Percentiles rank a stretch among this genome's conserved stretches.
These are phyloP conservation scores for Plasmopara muralis DNA, from an alignment of 352 stramenopile species.

Conservation along the genomic window DNA sequence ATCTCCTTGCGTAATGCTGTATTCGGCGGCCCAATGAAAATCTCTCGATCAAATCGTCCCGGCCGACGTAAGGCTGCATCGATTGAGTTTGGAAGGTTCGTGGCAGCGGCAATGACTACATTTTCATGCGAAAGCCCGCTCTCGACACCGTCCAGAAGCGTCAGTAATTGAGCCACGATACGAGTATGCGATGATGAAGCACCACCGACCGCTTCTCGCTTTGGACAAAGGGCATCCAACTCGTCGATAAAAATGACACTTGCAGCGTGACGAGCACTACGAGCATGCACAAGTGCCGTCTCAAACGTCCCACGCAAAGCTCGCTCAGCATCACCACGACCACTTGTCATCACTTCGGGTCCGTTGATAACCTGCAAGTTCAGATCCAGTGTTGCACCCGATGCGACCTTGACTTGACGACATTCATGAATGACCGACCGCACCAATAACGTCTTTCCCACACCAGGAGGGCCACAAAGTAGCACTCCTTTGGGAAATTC, in stretches of 20 bases:
- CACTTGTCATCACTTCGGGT: constrained; percentile 71
- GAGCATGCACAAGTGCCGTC: constrained; percentile 27
- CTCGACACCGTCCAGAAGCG: constrained; percentile 91
- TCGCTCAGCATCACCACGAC: constrained; percentile 61
- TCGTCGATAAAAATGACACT: constrained; percentile 95
- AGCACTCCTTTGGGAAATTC: constrained; percentile 70
- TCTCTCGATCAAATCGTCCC: constrained; percentile 75
- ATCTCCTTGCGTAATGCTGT: constrained; percentile 42
- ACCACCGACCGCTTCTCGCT: constrained; percentile 60
- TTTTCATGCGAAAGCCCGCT: constrained; percentile 42
- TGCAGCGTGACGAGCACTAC: constrained; percentile 25
- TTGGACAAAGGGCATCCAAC: constrained; percentile 92
- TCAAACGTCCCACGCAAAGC: constrained; percentile 57
- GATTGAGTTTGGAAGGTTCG: constrained; percentile 93
- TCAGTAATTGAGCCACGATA: constrained; percentile 93
- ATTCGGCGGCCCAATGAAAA: constrained; percentile 53
- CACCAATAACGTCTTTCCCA: constrained; percentile 79
- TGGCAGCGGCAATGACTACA: constrained; percentile 92
- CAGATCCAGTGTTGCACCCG: constrained; percentile 24
- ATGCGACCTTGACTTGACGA: constrained; percentile 24
- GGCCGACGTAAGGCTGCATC: constrained; percentile 66
- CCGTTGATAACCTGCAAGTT: constrained; percentile 72
- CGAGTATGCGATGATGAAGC: constrained; percentile 43
- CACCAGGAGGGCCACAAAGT: constrained; percentile 66
- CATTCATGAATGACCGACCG: constrained; percentile 60